A percentile compares a stretch with the other conserved stretches of the same genome.
Conservation (phyloP, 345 rosid species). For the Alliaria petiolata region DNA sequence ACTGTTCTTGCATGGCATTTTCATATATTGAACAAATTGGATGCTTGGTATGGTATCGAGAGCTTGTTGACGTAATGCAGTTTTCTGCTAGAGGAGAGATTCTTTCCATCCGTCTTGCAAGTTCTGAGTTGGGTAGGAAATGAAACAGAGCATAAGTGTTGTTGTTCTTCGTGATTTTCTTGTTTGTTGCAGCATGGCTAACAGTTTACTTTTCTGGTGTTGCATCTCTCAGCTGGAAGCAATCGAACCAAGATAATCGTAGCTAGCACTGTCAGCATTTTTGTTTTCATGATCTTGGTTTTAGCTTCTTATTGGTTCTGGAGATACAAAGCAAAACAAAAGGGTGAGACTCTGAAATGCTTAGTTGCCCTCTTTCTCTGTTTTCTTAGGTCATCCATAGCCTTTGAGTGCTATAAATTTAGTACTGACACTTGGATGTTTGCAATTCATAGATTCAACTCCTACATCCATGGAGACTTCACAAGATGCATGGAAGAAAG, state of each 20-base stretch:
- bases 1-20: slow-evolving; percentile 34
- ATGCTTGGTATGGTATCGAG: slow-evolving; percentile 28
- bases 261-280: slow-evolving; percentile 18
- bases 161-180: neutral
- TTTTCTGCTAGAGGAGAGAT: slow-evolving; percentile 21
- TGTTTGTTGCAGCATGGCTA: slow-evolving; percentile 1
- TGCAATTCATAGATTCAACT: slow-evolving; percentile 3
- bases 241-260: slow-evolving; percentile 20
- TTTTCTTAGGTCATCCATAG: neutral
- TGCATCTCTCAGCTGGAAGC: slow-evolving; percentile 26
- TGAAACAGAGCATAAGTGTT: neutral
- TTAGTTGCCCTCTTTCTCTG: neutral
- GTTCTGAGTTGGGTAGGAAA: slow-evolving; percentile 31
- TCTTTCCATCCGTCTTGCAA: slow-evolving; percentile 27
- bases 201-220: slow-evolving; percentile 4
- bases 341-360: slow-evolving; percentile 19
- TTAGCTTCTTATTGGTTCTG: slow-evolving; percentile 13
- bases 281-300: slow-evolving; percentile 6
- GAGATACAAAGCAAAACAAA: slow-evolving; percentile 12
- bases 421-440: slow-evolving; percentile 8
- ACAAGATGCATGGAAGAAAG: slow-evolving; percentile 22
- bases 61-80: slow-evolving; percentile 28
- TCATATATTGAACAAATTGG: slow-evolving; percentile 26
- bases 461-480: neutral
- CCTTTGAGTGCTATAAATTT: neutral